Percentiles rank a stretch among this genome's conserved stretches.
Conservation (phyloP, 192 early-diverging fungal species). For the Podila minutissima region DNA sequence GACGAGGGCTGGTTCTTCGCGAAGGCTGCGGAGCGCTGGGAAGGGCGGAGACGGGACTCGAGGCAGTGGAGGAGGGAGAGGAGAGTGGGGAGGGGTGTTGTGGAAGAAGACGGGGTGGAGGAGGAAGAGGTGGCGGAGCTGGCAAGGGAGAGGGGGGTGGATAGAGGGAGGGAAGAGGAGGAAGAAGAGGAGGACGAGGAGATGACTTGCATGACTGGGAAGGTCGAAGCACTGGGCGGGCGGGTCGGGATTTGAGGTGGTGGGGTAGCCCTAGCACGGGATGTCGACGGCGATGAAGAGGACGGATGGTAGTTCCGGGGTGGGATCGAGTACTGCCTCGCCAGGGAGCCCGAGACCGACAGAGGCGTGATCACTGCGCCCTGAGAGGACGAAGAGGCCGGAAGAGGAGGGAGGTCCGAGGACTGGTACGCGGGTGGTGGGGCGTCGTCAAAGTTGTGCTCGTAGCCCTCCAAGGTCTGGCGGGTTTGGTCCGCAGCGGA, state of each 20-base stretch:
- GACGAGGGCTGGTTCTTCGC: neutral
- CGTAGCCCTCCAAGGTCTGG: conserved; percentile 25
- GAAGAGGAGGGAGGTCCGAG: neutral
- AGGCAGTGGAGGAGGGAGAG: conserved; percentile 23
- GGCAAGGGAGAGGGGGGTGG: too few relatives aligned
- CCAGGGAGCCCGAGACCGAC: neutral
- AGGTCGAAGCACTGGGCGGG: neutral
- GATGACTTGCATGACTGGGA: neutral
- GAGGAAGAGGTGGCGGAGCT: too few relatives aligned
- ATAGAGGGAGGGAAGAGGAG: too few relatives aligned
- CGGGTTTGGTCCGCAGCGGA: neutral
- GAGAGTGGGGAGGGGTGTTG: neutral
- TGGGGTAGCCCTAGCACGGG: neutral
- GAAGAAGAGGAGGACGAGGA: too few relatives aligned
- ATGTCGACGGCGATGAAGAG: neutral
- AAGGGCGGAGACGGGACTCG: conserved; percentile 6
- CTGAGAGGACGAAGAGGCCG: neutral
- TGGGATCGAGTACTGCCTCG: neutral
- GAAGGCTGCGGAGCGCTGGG: neutral
- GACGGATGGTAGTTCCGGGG: neutral
- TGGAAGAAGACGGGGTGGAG: too few relatives aligned
- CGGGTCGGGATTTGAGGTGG: neutral
- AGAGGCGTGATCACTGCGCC: neutral
- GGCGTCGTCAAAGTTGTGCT: conserved; percentile 26
- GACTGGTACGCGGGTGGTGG: conserved; percentile 45